phyloP scores from a whole-genome alignment of 345 rosid species.

The Eucalyptus curtisii region DNA sequence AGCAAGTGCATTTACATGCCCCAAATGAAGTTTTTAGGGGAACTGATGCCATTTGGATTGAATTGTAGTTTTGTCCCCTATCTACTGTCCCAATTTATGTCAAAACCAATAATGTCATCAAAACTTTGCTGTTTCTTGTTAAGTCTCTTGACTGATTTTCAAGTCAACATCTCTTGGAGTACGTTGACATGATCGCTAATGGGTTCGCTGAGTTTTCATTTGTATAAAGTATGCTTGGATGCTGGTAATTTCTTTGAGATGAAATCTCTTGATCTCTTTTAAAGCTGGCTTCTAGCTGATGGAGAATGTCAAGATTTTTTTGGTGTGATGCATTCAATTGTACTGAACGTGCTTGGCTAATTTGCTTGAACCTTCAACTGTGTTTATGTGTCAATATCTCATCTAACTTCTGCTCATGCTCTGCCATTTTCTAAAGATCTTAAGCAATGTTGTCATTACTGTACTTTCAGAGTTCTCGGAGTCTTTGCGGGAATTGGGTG shows the following conservation, averaged over 20 bases:
- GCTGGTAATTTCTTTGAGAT: neutral
- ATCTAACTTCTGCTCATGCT: neutral
- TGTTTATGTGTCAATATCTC: neutral
- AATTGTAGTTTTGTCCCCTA: neutral
- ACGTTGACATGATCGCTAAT: neutral
- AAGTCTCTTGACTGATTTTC: neutral
- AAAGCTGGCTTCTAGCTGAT: neutral
- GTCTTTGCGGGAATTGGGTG: conserved; percentile 80
- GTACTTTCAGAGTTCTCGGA: conserved; percentile 80
- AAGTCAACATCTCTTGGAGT: neutral
- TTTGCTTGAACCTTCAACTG: neutral
- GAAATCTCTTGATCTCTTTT: neutral
- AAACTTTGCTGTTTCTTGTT: neutral
- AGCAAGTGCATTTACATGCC: neutral
- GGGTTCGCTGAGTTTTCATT: neutral
- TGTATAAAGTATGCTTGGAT: neutral
- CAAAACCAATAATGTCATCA: neutral
- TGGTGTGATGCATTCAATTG: neutral
- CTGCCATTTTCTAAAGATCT: neutral
- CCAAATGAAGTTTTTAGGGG: neutral
- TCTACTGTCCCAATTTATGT: neutral
- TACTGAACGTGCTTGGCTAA: neutral
- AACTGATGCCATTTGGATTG: neutral
- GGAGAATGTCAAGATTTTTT: neutral
- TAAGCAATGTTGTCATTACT: neutral